phyloP scores from a whole-genome alignment of 108 stramenopile genomes.

The Skeletonema menzelii region DNA sequence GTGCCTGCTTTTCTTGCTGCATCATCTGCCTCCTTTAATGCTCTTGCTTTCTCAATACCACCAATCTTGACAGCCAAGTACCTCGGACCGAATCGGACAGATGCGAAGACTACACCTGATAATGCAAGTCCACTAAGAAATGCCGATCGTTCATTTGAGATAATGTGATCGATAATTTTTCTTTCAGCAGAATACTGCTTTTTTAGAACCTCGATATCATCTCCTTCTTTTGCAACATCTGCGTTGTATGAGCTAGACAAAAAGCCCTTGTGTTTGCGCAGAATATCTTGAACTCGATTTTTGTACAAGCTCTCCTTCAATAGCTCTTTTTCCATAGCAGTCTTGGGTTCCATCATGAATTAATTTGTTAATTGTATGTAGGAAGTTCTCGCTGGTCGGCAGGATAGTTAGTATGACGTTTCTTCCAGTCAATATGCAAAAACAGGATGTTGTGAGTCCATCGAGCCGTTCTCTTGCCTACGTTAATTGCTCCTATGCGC shows the following conservation, averaged over 20 bases:
- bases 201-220: background rate
- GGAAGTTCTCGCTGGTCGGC: background rate
- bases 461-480: too few relatives aligned
- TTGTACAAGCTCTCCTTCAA: conserved; percentile 22
- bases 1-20: conserved; percentile 23
- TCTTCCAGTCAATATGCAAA: too few relatives aligned
- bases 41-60: conserved; percentile 31
- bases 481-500: too few relatives aligned
- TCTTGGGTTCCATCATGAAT: background rate
- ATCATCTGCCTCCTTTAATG: conserved; percentile 43
- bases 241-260: conserved; percentile 6
- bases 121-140: conserved; percentile 40
- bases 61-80: conserved; percentile 34
- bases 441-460: too few relatives aligned
- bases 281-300: background rate
- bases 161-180: conserved; percentile 20
- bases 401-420: background rate
- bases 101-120: conserved; percentile 34
- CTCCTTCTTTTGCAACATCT: background rate
- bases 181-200: conserved; percentile 32
- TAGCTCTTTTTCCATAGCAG: conserved; percentile 19
- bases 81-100: conserved; percentile 35
- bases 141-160: conserved; percentile 35
- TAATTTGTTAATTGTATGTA: background rate
- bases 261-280: conserved; percentile 18